phyloP scores from a whole-genome alignment of 23 red algal genomes.

The Cyanidiococcus yangmingshanensis region DNA sequence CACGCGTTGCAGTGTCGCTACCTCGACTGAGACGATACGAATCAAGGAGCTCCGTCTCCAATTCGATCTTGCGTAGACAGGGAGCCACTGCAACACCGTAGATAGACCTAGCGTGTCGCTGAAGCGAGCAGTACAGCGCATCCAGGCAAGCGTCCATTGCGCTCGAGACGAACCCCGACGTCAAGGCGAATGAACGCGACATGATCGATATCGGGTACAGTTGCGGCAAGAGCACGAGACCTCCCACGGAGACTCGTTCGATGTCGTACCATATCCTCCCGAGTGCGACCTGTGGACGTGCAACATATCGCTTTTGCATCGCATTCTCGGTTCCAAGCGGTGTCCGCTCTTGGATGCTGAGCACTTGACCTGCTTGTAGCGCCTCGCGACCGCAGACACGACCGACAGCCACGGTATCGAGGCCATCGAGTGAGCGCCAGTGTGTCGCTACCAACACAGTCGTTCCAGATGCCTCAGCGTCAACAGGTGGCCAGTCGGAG shows the following conservation, averaged over 20 bases:
- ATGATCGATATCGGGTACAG: not conserved
- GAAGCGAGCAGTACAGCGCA: not conserved
- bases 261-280: not conserved
- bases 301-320: not conserved
- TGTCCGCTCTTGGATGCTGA: not conserved
- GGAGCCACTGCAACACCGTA: not conserved
- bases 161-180: not conserved
- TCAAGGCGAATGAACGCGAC: not conserved
- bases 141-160: not conserved
- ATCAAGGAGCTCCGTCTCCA: not conserved
- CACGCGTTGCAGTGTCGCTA: not conserved
- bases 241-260: not conserved
- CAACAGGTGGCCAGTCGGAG: not conserved
- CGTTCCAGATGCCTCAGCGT: not conserved
- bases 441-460: slow-evolving; percentile 1
- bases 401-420: not conserved
- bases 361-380: not conserved
- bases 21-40: not conserved
- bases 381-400: not conserved
- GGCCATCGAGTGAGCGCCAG: not conserved
- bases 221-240: not conserved
- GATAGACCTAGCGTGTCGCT: not conserved
- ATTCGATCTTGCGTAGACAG: not conserved
- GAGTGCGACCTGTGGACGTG: not conserved
- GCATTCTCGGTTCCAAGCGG: not conserved